Evolutionary conservation across 208 protist species (phyloP).

Genomic region (Trypanosoma platydactyli): DNA sequence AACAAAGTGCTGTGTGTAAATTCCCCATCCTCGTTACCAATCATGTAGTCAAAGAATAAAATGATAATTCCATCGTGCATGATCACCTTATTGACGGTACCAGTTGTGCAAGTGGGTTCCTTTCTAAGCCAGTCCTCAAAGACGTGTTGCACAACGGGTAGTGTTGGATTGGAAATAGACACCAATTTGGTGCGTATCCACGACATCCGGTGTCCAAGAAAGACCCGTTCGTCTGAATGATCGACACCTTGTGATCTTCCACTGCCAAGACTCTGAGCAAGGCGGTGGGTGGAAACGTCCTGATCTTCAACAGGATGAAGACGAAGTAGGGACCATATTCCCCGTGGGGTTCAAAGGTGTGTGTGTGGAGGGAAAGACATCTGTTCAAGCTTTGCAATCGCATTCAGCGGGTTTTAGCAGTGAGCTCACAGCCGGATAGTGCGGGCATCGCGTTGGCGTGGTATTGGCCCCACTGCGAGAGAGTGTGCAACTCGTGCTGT

Average conservation of each 20-base stretch:
- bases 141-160: background rate
- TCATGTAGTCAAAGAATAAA: conserved; percentile 26
- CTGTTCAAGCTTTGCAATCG: conserved; percentile 25
- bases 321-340: conserved; percentile 18
- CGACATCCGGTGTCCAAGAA: conserved; percentile 11
- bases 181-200: conserved; percentile 7
- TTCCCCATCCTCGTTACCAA: conserved; percentile 23
- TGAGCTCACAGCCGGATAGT: conserved; percentile 18
- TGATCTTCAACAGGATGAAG: conserved; percentile 11
- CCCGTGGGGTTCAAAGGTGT: conserved; percentile 19
- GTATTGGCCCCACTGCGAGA: conserved; percentile 3
- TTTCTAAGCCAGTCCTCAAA: conserved; percentile 1
- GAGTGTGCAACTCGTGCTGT: background rate
- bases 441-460: conserved; percentile 11
- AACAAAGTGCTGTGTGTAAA: conserved; percentile 21
- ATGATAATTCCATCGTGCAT: conserved; percentile 15
- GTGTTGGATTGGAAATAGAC: conserved; percentile 3
- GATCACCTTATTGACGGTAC: background rate
- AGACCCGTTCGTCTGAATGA: background rate
- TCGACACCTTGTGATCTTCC: background rate
- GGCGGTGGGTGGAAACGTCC: conserved; percentile 14
- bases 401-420: background rate
- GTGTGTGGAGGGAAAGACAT: conserved; percentile 27
- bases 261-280: background rate
- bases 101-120: background rate